A percentile compares a stretch with the other conserved stretches of the same genome.
These are phyloP conservation scores for Neonectria faginata DNA, from an alignment of 2,329 filamentous ascomycete species.

Conservation along the genomic window DNA sequence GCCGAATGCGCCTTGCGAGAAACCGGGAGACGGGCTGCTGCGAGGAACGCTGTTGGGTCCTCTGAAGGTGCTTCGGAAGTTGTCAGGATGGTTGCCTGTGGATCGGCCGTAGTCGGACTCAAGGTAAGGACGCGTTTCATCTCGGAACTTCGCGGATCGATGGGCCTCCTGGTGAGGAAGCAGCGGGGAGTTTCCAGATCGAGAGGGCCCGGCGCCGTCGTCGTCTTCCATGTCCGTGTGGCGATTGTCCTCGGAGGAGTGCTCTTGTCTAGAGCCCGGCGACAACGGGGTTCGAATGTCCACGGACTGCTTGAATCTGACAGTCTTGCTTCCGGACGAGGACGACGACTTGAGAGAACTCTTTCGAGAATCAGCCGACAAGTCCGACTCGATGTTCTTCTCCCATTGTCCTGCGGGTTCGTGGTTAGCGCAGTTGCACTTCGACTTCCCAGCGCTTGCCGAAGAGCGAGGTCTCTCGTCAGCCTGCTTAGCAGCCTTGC, in stretches of 20 bases:
- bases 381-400: constrained; percentile 33
- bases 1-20: constrained; percentile 42
- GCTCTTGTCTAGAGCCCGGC: constrained; percentile 26
- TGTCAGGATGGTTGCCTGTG: constrained; percentile 10
- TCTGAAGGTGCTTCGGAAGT: constrained; percentile 14
- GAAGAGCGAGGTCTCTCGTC: constrained; percentile 23
- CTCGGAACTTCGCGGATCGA: neutral
- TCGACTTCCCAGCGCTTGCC: constrained; percentile 8
- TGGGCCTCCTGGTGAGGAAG: constrained; percentile 24
- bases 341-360: constrained; percentile 41
- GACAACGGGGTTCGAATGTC: constrained; percentile 34
- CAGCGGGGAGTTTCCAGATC: constrained; percentile 32
- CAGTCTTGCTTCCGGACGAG: constrained; percentile 38
- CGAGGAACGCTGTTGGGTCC: constrained; percentile 27
- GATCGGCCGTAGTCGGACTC: constrained; percentile 25
- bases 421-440: neutral
- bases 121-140: constrained; percentile 18
- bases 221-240: neutral
- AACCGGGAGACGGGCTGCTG: constrained; percentile 31
- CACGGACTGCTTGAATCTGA: constrained; percentile 42
- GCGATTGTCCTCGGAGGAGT: constrained; percentile 3
- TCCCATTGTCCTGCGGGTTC: constrained; percentile 19
- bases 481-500: constrained; percentile 19
- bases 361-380: constrained; percentile 35
- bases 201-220: neutral